Evolutionary conservation across 768 basidiomycete genomes (phyloP).

Genomic region (Mycena crocata): DNA sequence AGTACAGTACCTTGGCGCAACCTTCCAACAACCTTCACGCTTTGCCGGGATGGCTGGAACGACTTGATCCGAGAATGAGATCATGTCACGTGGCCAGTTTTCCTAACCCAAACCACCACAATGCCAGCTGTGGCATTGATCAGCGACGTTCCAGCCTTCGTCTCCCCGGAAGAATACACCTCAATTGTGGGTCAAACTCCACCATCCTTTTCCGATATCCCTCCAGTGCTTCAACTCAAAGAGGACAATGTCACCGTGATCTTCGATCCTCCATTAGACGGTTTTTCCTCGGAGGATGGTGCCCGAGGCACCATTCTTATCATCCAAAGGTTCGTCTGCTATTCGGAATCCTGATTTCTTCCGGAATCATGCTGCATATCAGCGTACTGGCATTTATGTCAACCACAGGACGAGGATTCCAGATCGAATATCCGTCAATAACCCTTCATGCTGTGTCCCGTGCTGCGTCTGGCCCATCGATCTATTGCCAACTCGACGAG

Average conservation of each 20-base stretch:
- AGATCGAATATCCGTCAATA: slow-evolving; percentile 88
- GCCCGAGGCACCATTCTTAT: slow-evolving; percentile 80
- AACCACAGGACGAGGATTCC: slow-evolving; percentile 75
- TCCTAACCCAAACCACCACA: slow-evolving; percentile 26
- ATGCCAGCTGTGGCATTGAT: slow-evolving; percentile 54
- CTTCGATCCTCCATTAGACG: slow-evolving; percentile 75
- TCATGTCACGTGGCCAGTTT: too few relatives aligned
- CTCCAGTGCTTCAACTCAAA: slow-evolving; percentile 79
- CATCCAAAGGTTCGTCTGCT: slow-evolving; percentile 75
- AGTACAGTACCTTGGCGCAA: too few relatives aligned
- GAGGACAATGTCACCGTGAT: slow-evolving; percentile 76
- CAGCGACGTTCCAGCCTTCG: slow-evolving; percentile 48
- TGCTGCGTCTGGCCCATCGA: slow-evolving; percentile 67
- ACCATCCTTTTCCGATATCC: slow-evolving; percentile 84
- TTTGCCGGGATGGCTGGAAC: too few relatives aligned
- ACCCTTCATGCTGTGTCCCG: slow-evolving; percentile 94
- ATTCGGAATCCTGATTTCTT: background rate
- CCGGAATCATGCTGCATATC: slow-evolving; percentile 10
- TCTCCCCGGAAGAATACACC: slow-evolving; percentile 72
- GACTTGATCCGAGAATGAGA: too few relatives aligned
- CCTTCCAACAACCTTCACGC: too few relatives aligned
- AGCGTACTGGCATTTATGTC: slow-evolving; percentile 86
- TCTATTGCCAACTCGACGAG: slow-evolving; percentile 96
- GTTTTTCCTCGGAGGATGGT: slow-evolving; percentile 62
- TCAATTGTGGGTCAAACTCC: slow-evolving; percentile 81